Evolutionary conservation across 2,329 filamentous ascomycete genomes (phyloP).

Genomic region (Albophoma yamanashiensis): DNA sequence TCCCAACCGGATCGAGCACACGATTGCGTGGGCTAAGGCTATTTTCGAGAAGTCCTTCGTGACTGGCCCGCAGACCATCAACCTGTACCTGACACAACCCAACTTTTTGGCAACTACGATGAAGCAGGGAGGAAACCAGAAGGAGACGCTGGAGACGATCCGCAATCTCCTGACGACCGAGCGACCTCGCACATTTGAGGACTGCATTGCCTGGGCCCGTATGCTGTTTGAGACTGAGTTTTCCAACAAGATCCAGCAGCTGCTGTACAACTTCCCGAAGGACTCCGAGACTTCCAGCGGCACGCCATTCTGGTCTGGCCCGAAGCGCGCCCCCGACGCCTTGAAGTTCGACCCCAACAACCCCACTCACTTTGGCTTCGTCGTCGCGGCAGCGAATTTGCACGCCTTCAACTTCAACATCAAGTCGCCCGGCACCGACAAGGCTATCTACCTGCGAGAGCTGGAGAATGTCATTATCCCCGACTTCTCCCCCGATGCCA

Average conservation of each 20-base stretch:
- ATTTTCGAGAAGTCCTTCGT: conserved; percentile 92
- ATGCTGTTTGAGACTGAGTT: conserved; percentile 93
- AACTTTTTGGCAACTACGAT: conserved; percentile 81
- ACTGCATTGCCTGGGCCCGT: conserved; percentile 93
- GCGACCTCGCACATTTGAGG: conserved; percentile 84
- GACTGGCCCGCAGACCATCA: conserved; percentile 86
- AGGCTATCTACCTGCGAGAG: conserved; percentile 65
- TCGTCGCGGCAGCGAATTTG: conserved; percentile 80
- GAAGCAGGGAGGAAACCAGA: conserved; percentile 91
- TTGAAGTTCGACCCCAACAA: conserved; percentile 82
- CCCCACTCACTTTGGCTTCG: conserved; percentile 76
- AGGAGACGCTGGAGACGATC: conserved; percentile 82
- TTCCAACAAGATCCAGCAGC: conserved; percentile 90
- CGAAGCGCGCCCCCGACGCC: conserved; percentile 89
- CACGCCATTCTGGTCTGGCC: conserved; percentile 93
- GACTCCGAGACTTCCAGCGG: conserved; percentile 82
- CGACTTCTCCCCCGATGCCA: conserved; percentile 82
- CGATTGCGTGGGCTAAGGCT: conserved; percentile 95
- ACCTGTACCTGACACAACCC: conserved; percentile 83
- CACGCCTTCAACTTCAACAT: conserved; percentile 98
- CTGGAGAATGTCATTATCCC: conserved; percentile 90
- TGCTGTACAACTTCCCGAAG: conserved; percentile 95
- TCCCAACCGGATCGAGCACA: conserved; percentile 97
- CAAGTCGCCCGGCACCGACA: conserved; percentile 62
- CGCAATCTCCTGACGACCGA: conserved; percentile 85